Conservation (phyloP, 345 rosid genomes). For the Salix suchowensis region DNA sequence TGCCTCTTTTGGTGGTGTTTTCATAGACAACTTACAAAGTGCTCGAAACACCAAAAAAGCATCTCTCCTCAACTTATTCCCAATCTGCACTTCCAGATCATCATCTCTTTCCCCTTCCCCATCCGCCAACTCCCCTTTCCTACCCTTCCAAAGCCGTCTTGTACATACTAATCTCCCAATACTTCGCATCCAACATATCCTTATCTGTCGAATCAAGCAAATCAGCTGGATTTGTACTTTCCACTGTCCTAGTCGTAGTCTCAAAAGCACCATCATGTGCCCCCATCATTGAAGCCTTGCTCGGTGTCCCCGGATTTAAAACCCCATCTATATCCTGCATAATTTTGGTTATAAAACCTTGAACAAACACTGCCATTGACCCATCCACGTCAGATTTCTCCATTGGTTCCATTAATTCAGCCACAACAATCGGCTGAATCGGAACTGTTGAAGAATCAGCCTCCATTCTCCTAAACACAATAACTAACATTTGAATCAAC, state of each 20-base stretch:
- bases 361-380: constrained; percentile 77
- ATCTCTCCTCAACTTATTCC: constrained; percentile 95
- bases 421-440: constrained; percentile 95
- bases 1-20: constrained; percentile 96
- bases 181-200: constrained; percentile 98
- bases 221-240: constrained; percentile 63
- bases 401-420: constrained; percentile 86
- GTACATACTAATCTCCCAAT: constrained; percentile 99
- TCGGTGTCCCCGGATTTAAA: constrained; percentile 44
- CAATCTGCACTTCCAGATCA: constrained; percentile 95
- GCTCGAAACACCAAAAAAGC: constrained; percentile 99
- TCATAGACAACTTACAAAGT: constrained; percentile 97
- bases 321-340: constrained; percentile 82
- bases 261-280: constrained; percentile 73
- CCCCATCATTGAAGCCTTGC: constrained; percentile 44
- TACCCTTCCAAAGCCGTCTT: constrained; percentile 96
- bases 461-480: constrained; percentile 97
- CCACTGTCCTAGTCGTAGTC: constrained; percentile 45
- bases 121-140: constrained; percentile 93
- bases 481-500: constrained; percentile 89
- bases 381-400: constrained; percentile 82
- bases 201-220: constrained; percentile 74
- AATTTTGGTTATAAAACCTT: constrained; percentile 70
- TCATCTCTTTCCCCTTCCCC: constrained; percentile 91
- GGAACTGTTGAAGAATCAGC: constrained; percentile 95